phyloP scores from a whole-genome alignment of 1,139 yeast species.

The Suhomyces chickasaworum region DNA sequence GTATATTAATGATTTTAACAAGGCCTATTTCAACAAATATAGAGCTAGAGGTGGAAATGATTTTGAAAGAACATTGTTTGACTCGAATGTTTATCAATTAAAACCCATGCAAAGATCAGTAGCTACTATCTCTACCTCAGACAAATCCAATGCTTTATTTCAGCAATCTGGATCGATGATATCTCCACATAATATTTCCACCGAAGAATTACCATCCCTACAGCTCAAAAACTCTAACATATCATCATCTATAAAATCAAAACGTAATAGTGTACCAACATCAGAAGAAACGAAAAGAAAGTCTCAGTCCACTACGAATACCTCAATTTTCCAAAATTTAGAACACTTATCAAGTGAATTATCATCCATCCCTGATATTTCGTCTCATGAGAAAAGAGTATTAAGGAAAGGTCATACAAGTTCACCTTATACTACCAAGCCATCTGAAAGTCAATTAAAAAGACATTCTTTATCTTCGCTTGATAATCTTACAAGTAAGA shows the following conservation, averaged over 20 bases:
- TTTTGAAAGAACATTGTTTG: constrained; percentile 19
- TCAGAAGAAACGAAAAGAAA: constrained; percentile 18
- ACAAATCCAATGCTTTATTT: constrained; percentile 4
- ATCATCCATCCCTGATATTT: constrained; percentile 21
- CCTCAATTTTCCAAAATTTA: constrained; percentile 32
- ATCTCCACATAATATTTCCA: constrained; percentile 5
- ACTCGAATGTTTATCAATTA: constrained; percentile 29
- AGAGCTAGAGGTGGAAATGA: constrained; percentile 13
- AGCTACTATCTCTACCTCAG: constrained; percentile 24
- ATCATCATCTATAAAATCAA: constrained; percentile 11
- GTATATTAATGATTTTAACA: constrained; percentile 20
- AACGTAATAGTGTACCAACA: constrained; percentile 13
- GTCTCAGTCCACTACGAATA: constrained; percentile 31
- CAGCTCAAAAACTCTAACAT: not conserved
- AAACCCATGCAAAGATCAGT: constrained; percentile 37
- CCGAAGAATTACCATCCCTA: not conserved
- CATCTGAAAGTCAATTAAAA: not conserved
- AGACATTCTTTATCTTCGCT: constrained; percentile 15
- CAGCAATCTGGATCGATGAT: constrained; percentile 6
- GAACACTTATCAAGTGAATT: constrained; percentile 36
- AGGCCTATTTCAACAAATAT: constrained; percentile 22
- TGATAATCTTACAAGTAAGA: constrained; percentile 7
- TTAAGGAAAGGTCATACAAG: not conserved
- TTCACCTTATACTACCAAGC: constrained; percentile 3
- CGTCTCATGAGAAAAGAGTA: not conserved